A percentile compares a stretch with the other conserved stretches of the same genome.
Evolutionary conservation across 179 eudicot species (phyloP).

Genomic region (Beta macrorhiza): DNA sequence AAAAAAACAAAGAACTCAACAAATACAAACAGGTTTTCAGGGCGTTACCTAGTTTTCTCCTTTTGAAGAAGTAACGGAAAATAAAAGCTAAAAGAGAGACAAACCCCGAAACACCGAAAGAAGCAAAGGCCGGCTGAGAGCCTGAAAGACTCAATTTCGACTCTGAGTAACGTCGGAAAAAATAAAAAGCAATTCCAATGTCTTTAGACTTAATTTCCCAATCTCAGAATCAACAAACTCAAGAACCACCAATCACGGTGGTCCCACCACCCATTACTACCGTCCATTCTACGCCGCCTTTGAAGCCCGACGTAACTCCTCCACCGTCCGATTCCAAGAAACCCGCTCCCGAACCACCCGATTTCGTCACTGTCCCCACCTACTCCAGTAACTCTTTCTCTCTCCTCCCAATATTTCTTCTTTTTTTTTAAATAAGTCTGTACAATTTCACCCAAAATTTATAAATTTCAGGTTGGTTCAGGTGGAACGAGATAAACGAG

Average conservation of each 20-base stretch:
- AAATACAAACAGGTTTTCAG: no score
- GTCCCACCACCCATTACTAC: background rate
- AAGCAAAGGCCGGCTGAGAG: no score
- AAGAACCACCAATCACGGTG: background rate
- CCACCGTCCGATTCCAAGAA: constrained; percentile 17
- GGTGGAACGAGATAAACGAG: constrained; percentile 61
- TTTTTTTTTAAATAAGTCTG: background rate
- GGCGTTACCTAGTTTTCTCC: no score
- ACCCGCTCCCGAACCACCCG: constrained; percentile 27
- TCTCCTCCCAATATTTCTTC: background rate
- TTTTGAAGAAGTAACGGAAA: no score
- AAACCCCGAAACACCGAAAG: no score
- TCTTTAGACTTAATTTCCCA: background rate
- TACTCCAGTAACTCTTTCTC: constrained; percentile 52
- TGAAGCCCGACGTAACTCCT: constrained; percentile 9
- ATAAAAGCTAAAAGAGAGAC: no score
- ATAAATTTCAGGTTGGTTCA: constrained; percentile 67
- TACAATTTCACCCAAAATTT: background rate
- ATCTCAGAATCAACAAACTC: background rate
- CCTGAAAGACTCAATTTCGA: no score
- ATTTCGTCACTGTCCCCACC: constrained; percentile 56
- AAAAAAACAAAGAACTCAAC: no score
- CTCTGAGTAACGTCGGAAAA: no score
- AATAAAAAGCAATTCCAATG: no score
- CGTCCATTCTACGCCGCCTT: background rate